A percentile compares a stretch with the other conserved stretches of the same genome.
Evolutionary conservation across 306 rosid species (phyloP).

Genomic region (Arachis hypogaea): DNA sequence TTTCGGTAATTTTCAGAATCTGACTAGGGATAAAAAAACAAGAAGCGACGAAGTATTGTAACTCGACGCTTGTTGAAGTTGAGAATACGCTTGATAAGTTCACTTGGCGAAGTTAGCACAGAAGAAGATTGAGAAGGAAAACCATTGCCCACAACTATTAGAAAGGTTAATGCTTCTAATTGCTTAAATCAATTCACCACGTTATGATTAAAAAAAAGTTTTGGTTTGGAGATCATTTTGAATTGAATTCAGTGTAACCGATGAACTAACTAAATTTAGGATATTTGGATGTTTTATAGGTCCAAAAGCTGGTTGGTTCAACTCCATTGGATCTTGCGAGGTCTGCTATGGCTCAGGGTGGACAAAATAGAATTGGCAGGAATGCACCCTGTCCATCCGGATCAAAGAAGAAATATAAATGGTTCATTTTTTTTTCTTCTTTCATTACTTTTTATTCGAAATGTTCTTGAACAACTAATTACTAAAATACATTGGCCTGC

Average conservation of each 20-base stretch:
- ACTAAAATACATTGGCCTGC: background rate
- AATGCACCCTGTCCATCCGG: constrained; percentile 93
- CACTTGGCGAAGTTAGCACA: constrained; percentile 92
- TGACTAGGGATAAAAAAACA: constrained; percentile 54
- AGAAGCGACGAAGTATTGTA: constrained; percentile 83
- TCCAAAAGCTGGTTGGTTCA: constrained; percentile 86
- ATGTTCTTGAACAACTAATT: constrained; percentile 4
- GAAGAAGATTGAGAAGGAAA: constrained; percentile 83
- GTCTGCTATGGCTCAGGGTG: constrained; percentile 83
- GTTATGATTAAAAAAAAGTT: background rate
- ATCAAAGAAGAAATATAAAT: constrained; percentile 90
- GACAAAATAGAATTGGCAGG: constrained; percentile 89
- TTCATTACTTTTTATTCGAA: too few relatives aligned
- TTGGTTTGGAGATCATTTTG: too few relatives aligned
- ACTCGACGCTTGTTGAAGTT: constrained; percentile 76
- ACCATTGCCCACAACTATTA: constrained; percentile 72
- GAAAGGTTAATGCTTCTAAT: constrained; percentile 55
- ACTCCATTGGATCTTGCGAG: constrained; percentile 74
- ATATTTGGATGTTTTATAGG: constrained; percentile 39
- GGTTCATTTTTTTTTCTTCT: constrained; percentile 45
- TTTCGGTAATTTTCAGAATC: constrained; percentile 60
- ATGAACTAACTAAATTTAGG: too few relatives aligned
- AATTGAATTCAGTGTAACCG: too few relatives aligned
- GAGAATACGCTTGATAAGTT: constrained; percentile 89
- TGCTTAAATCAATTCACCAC: background rate